Base-by-base conservation (phyloP, 768 basidiomycete species). In the Tubosaeta sp. region DNA sequence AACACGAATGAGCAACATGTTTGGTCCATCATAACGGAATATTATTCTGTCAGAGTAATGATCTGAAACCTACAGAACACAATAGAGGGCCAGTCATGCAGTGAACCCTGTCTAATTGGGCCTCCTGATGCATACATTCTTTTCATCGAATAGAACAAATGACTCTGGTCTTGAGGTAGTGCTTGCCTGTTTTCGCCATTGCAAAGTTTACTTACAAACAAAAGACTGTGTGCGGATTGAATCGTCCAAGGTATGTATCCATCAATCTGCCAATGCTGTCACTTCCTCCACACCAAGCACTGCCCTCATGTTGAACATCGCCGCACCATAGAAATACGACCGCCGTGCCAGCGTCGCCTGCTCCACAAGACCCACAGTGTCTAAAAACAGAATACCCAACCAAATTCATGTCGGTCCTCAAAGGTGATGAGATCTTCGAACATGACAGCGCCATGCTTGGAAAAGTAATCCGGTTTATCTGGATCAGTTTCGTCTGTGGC, bases 351-450 rank as follows among this genome's bases (percentile, higher is more conserved):
- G n/a, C n/a, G n/a, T n/a, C n/a, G n/a, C n/a, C n/a, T n/a, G n/a
- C n/a, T n/a, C n/a, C n/a, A 64, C 59, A 8, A 77, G 63, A 12
- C 70, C 75, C 26, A 68, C 55, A 26, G 75, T 60, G 48, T 76
- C 75, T n/a, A 71, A 68, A 55, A 76, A 57, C 46, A 76, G 53
- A 46, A 76, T 56, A 2, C 66, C 65, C 75, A 76, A 14, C 73
- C 72, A 8, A 29, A 29, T 29, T 29, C 27, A 29, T 29, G 27
- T 29, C 27, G 27, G 8, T 29, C 27, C 27, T 29, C 27, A 29
- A 65, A 56, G 26, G n/a, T n/a, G n/a, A n/a, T n/a, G n/a, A 77
- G 59, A 56, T 77, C 27, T 5, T 29, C 5, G 27, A 29, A 29
- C 27, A 29, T 29, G 27, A 29, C 8, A 8, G 27, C 27, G 8